These are phyloP conservation scores for Globisporangium nodosum DNA, from an alignment of 352 stramenopile genomes.

Conservation along the genomic window DNA sequence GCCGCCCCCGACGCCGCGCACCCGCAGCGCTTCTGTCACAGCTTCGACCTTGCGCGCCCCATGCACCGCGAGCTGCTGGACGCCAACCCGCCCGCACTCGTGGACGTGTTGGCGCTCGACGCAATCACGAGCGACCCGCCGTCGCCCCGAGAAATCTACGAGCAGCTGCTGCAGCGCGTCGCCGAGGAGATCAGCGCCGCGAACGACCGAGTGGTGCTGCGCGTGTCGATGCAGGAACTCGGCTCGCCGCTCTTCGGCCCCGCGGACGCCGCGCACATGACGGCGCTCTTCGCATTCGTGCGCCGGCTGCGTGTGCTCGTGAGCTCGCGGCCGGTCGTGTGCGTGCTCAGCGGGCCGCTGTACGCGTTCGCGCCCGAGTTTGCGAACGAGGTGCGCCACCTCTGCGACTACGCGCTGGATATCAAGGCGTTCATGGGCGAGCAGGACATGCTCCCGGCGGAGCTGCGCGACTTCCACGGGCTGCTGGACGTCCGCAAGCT, in stretches of 20 bases:
- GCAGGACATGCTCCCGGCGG: conserved; percentile 43
- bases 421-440: conserved; percentile 53
- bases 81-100: conserved; percentile 28
- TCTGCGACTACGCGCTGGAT: conserved; percentile 55
- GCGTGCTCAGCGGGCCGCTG: conserved; percentile 23
- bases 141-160: conserved; percentile 19
- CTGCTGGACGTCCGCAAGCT: conserved; percentile 55
- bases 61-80: conserved; percentile 49
- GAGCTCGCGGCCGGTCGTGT: conserved; percentile 16
- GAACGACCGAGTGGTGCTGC: conserved; percentile 24
- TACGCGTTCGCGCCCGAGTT: conserved; percentile 24
- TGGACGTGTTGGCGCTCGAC: conserved; percentile 18
- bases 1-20: conserved; percentile 3
- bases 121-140: neutral
- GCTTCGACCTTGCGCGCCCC: conserved; percentile 56
- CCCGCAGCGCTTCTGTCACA: conserved; percentile 56
- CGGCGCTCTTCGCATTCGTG: conserved; percentile 33
- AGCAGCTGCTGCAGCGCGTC: conserved; percentile 20
- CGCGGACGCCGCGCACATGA: conserved; percentile 31
- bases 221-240: conserved; percentile 36
- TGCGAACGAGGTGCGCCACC: conserved; percentile 38
- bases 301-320: conserved; percentile 25
- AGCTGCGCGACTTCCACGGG: conserved; percentile 58
- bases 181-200: conserved; percentile 12
- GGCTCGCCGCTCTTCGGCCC: conserved; percentile 37